Percentiles rank a stretch among this genome's conserved stretches.
Evolutionary conservation across 2,329 filamentous ascomycete species (phyloP).

Genomic region (Colletotrichum musicola): DNA sequence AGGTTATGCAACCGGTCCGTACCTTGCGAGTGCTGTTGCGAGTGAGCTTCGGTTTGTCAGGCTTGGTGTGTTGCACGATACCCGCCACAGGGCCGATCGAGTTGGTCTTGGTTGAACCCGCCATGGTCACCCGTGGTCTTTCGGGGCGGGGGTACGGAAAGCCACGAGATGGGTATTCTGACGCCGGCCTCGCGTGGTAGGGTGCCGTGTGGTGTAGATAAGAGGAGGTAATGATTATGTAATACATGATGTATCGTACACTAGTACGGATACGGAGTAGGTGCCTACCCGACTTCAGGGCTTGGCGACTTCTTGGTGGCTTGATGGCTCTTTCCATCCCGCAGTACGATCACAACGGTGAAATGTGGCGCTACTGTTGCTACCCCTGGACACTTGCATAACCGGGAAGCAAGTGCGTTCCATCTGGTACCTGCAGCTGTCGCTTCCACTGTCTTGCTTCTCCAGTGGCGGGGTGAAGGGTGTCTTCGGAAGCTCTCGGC

Average conservation of each 20-base stretch:
- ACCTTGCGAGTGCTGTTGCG: slow-evolving; percentile 39
- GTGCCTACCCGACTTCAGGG: too few relatives aligned
- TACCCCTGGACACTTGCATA: slow-evolving; percentile 19
- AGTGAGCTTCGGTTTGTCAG: slow-evolving; percentile 30
- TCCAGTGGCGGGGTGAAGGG: neutral
- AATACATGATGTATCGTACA: too few relatives aligned
- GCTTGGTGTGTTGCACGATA: neutral
- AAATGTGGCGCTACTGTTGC: neutral
- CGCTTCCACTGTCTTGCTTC: slow-evolving; percentile 1
- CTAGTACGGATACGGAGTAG: too few relatives aligned
- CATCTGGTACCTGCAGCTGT: slow-evolving; percentile 36
- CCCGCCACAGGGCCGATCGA: too few relatives aligned
- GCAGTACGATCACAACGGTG: neutral
- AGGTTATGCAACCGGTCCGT: slow-evolving; percentile 40
- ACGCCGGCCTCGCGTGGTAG: too few relatives aligned
- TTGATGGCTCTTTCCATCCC: neutral
- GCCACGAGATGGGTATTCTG: too few relatives aligned
- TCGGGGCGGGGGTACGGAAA: too few relatives aligned
- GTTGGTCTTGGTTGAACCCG: too few relatives aligned
- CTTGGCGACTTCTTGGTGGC: neutral
- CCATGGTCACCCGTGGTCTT: neutral
- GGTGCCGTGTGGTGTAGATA: too few relatives aligned
- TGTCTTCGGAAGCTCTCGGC: neutral
- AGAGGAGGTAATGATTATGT: too few relatives aligned
- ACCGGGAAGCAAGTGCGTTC: slow-evolving; percentile 22